Base-by-base conservation (phyloP, 148 eudicot genomes). In the Diospyros lotus region DNA sequence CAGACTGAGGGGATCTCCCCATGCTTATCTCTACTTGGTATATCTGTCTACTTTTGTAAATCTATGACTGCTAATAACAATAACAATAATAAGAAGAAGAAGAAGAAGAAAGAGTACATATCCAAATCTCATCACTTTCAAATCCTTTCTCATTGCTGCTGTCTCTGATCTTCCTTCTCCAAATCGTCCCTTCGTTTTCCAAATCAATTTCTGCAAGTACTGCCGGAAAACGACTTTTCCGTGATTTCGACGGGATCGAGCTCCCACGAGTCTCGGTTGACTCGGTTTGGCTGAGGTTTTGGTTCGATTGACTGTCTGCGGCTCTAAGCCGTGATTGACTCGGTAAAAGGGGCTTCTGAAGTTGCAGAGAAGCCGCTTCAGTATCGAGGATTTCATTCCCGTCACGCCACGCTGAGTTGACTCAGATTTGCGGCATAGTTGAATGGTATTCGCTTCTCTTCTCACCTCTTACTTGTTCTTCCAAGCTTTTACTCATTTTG, bases 251-350 rank as follows among this genome's bases (percentile, higher is more conserved):
- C 45, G 42, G 52, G 60, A 60, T 73, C 75, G 43, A 73, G 56
- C 44, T 73, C 53, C 55, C 45, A 18, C 13, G 58, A 5, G 39
- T 38, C 66, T 43, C 38, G 6, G 12, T 41, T 51, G 53, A 15
- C 58, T 45, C 72, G 62, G 44, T 69, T 40, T 45, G 68, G 51
- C 59, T 61, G 28, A 10, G 50, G 58, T 70, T 46, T 75, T 77
- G 43, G 51, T 69, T 68, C 18, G 72, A 64, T 53, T 78, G 41
- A 52, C 62, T 38, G 13, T 64, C 6, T 14, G 69, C 42, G 76
- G 65, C 76, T 66, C 56, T 66, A 75, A 73, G 56, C 71, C 76
- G 65, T 64, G 80, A 28, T 65, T 72, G 76, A 72, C 80, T 72
- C 51, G 75, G 80, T 39, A 55, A 66, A 72, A 58, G 80, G 56